Evolutionary conservation across 495 filamentous ascomycete genomes (phyloP).

Genomic region (Neurospora discreta): DNA sequence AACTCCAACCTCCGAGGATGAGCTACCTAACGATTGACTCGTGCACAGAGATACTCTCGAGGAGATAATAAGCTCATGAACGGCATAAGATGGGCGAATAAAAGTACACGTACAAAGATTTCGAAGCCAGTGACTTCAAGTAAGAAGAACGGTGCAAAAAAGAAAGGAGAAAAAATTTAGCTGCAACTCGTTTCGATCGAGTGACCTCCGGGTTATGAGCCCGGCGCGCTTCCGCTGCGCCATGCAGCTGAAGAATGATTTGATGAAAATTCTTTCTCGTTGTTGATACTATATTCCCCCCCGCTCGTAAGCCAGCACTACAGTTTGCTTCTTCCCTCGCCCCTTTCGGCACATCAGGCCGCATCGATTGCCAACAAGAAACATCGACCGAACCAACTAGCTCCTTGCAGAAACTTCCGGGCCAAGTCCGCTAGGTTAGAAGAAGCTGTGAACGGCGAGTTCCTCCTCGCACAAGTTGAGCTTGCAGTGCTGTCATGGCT

Average conservation of each 20-base stretch:
- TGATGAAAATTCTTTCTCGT: background rate
- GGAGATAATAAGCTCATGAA: background rate
- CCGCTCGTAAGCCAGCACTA: too few species aligned
- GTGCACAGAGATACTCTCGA: background rate
- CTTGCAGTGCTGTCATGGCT: background rate
- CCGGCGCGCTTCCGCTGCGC: constrained; percentile 10
- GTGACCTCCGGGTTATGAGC: constrained; percentile 10
- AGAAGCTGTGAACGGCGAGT: background rate
- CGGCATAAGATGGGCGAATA: background rate
- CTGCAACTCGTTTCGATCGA: constrained; percentile 9
- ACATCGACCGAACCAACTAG: background rate
- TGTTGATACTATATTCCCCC: too few species aligned
- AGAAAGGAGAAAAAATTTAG: background rate
- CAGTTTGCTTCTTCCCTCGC: too few species aligned
- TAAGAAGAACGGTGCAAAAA: background rate
- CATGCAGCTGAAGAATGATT: constrained; percentile 2
- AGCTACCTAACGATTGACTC: background rate
- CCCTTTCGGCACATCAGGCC: background rate
- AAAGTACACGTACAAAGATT: background rate
- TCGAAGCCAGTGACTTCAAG: background rate
- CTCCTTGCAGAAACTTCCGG: too few species aligned
- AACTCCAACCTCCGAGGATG: background rate
- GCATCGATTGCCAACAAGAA: background rate
- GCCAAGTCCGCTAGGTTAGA: too few species aligned
- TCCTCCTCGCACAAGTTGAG: background rate